Evolutionary conservation across 169 alveolate species (phyloP), one percentile per base, ranked within the genome.

Genomic region (Eimeria brunetti): DNA sequence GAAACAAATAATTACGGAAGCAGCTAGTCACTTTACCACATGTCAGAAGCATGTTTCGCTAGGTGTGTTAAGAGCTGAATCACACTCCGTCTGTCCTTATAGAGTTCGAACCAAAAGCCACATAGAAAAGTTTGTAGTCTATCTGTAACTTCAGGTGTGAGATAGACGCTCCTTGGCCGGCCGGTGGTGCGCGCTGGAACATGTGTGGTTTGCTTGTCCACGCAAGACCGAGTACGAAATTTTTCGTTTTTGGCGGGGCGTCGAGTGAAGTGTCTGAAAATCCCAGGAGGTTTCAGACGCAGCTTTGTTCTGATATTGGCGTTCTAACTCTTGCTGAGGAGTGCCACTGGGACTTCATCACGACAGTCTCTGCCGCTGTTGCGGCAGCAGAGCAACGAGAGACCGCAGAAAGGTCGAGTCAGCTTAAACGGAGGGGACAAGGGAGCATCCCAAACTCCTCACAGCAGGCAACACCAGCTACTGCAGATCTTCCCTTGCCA

Each of bases 211-310:
- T 98, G 96, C 98, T 98, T 97, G 99, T 98, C 53, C 99, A 98
- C 94, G 99, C 99, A 49, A 98, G 98, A 46, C 99, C 99, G 11
- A 96, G 98, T 30, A 98, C 99, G 99, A 98, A 98, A 94, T 98
- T 98, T 94, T 98, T 99, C 94, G 96, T 98, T 46, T 99, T 98
- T 86, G 99, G 99, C 44, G 99, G 99, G 81, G 96, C 98, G 58
- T 96, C 97, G 46, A 98, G 98, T 92, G 98, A 97, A 86, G 97
- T 97, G 94, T 98, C 98, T 94, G 99, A 98, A 38, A 97, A 98
- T 78, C 97, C 98, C 86, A 97, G 98, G 96, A 96, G 98, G 88
- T 96, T 97, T 60, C 98, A 98, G 58, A 96, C 95, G 56, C 64
- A 36, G 18, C 83, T 90, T 51, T 22, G 73, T 53, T 73, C 86